phyloP scores from a whole-genome alignment of 129 eudicot genomes.

The Tagetes erecta region DNA sequence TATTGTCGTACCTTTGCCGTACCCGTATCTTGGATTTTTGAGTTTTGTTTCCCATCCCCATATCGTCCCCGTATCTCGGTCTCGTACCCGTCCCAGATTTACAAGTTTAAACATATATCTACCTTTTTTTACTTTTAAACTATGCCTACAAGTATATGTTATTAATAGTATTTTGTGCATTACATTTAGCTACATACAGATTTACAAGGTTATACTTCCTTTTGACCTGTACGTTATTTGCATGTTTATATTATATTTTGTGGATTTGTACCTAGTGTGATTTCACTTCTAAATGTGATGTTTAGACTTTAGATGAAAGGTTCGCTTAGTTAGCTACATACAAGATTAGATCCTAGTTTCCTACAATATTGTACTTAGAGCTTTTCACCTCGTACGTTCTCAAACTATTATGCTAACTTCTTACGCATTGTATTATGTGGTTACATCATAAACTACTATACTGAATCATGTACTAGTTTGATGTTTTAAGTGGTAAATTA shows the following conservation, averaged over 20 bases:
- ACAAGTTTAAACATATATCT: neutral
- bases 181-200: neutral
- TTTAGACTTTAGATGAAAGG: neutral
- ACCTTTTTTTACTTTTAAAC: neutral
- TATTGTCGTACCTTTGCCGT: too few species aligned
- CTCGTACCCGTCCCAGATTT: too few species aligned
- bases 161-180: neutral
- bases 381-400: neutral
- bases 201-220: neutral
- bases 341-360: neutral
- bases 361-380: neutral
- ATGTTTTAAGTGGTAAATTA: neutral
- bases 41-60: too few species aligned
- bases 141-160: neutral
- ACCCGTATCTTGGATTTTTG: too few species aligned
- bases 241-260: neutral
- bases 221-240: neutral
- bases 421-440: neutral
- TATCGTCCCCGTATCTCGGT: too few species aligned
- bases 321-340: neutral
- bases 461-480: constrained; percentile 8
- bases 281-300: neutral
- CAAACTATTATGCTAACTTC: neutral
- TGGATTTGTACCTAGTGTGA: neutral
- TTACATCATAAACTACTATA: neutral